phyloP scores from a whole-genome alignment of 2,329 filamentous ascomycete species.

The Microdochium paspali region DNA sequence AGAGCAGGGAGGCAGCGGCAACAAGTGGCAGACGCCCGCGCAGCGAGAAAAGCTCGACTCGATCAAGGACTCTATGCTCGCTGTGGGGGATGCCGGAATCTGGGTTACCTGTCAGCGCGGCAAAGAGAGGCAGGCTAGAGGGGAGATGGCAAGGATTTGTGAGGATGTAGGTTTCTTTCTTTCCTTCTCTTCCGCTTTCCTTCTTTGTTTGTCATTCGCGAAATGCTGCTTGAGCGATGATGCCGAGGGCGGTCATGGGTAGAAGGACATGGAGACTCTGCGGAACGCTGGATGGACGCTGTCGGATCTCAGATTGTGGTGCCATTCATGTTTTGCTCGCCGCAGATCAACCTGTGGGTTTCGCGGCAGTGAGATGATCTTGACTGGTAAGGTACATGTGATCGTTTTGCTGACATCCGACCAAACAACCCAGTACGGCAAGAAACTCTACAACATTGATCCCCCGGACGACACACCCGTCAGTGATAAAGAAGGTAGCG shows the following conservation, averaged over 20 bases:
- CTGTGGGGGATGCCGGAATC: conserved; percentile 63
- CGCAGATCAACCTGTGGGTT: too few species aligned
- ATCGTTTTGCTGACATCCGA: too few species aligned
- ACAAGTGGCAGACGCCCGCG: conserved; percentile 53
- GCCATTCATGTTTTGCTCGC: too few species aligned
- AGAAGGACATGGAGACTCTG: too few species aligned
- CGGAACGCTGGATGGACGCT: too few species aligned
- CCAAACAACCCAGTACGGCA: conserved; percentile 45
- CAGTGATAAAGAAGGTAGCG: conserved; percentile 25
- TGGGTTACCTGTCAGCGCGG: conserved; percentile 70
- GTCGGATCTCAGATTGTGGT: too few species aligned
- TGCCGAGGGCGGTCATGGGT: too few species aligned
- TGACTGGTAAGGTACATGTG: too few species aligned
- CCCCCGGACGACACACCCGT: conserved; percentile 21
- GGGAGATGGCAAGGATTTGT: conserved; percentile 58
- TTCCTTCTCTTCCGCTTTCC: neutral
- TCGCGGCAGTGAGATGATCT: too few species aligned
- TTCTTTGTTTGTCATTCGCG: neutral
- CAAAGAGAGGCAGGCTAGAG: conserved; percentile 60
- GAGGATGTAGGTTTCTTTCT: conserved; percentile 42
- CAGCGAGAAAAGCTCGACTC: conserved; percentile 40
- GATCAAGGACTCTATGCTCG: conserved; percentile 30
- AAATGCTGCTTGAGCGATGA: too few species aligned
- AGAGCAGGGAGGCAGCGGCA: conserved; percentile 37
- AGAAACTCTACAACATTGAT: conserved; percentile 46